A percentile compares a stretch with the other conserved stretches of the same genome.
Evolutionary conservation across 176 grass and related monocot genomes (phyloP).

Genomic region (Rhynchospora breviuscula): DNA sequence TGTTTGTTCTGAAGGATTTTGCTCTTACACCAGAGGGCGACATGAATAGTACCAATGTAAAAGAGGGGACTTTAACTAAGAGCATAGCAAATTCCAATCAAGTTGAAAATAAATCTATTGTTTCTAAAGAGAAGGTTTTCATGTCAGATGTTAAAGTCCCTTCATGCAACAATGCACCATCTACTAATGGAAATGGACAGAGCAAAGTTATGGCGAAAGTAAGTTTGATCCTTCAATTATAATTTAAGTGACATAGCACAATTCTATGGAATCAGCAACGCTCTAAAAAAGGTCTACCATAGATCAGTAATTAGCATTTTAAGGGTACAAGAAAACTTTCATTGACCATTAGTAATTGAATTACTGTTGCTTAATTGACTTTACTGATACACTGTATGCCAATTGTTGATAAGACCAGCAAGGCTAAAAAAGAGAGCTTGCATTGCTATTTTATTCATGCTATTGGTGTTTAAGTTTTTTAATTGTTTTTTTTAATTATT

Average conservation of each 20-base stretch:
- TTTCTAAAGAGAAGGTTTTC: slow-evolving; percentile 18
- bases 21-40: slow-evolving; percentile 38
- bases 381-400: neutral
- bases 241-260: neutral
- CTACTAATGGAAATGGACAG: slow-evolving; percentile 20
- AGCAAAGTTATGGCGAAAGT: slow-evolving; percentile 51
- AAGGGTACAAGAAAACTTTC: neutral
- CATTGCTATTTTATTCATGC: neutral
- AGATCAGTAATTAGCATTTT: neutral
- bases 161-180: slow-evolving; percentile 27
- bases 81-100: slow-evolving; percentile 18
- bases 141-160: slow-evolving; percentile 33
- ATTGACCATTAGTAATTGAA: neutral
- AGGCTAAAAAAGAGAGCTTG: neutral
- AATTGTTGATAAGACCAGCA: neutral
- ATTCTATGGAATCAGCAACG: neutral
- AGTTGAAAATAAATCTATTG: slow-evolving; percentile 26
- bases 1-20: slow-evolving; percentile 53
- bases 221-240: slow-evolving; percentile 9
- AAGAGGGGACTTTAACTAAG: slow-evolving; percentile 17
- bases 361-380: slow-evolving; percentile 4
- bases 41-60: slow-evolving; percentile 26
- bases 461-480: slow-evolving; percentile 13
- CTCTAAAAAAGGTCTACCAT: neutral
- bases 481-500: neutral